Evolutionary conservation across 331 rosid genomes (phyloP), one percentile per base, ranked within the genome.

Genomic region (Acacia pycnantha): DNA sequence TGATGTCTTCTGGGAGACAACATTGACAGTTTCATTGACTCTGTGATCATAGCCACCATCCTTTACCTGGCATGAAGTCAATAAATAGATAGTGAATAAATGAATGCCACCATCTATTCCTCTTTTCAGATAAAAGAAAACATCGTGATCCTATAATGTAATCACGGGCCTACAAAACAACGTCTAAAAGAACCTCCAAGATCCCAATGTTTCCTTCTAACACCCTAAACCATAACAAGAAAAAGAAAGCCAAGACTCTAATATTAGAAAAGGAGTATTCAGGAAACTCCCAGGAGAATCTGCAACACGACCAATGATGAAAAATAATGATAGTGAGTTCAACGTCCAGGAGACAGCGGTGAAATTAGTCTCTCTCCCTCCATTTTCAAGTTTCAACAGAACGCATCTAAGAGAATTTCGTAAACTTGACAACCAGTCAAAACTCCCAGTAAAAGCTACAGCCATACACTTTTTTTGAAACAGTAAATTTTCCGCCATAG

Each of bases 1-100:
- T 21, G 98, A 77, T 67, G 99, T 96, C 89, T 94, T 96, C 86
- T 95, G 89, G 64, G 97, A 82, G 61, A 96, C 98, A 67, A 96
- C 98, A 82, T 33, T 94, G 68, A 96, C 99, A 62, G 98, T 96
- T 87, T 94, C 99, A 83, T 96, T 96, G 77, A 96, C 97, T 90
- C 89, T 96, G 89, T 94, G n/a, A 70, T 96, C 99, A 86, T 96
- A 96, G 77, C 98, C 97, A 48, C 99, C 97, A 13, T 96, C 99
- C 84, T 90, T 96, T 65, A 96, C 99, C 99, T 96, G 88, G 77
- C 77, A 35, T 48, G 61, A 81, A 12, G 43, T 31, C 61, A 40
- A 41, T 16, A 81, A 15, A 11, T 47, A 62, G 47, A 77, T 8
- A 81, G 61, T 66, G 24, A 76, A 72, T 69, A 26, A 35, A 70